Evolutionary conservation across 2,329 filamentous ascomycete species (phyloP).

Genomic region (Aaosphaeria arxii): DNA sequence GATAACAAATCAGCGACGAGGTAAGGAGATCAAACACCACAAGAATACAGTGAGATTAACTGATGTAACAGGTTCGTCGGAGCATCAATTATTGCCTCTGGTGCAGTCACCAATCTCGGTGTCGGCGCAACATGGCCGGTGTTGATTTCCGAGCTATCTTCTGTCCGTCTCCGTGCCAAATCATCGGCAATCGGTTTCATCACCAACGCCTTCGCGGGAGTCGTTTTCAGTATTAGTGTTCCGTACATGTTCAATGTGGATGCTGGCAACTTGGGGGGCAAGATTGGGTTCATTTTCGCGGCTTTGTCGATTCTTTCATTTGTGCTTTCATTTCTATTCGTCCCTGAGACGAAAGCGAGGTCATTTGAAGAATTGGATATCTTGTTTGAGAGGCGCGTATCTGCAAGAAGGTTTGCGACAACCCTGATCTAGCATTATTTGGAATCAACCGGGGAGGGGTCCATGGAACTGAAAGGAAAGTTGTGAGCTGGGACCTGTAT

Average conservation of each 20-base stretch:
- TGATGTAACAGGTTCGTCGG: background rate
- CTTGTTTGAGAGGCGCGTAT: conserved; percentile 1
- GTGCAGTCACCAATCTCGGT: conserved; percentile 67
- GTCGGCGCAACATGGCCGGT: conserved; percentile 85
- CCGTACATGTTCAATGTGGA: conserved; percentile 7
- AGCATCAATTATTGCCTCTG: background rate
- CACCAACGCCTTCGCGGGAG: conserved; percentile 53
- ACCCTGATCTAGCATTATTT: conserved; percentile 1
- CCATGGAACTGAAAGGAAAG: background rate
- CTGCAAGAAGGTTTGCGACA: conserved; percentile 2
- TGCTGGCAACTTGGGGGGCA: conserved; percentile 1
- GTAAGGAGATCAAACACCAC: background rate
- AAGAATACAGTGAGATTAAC: background rate
- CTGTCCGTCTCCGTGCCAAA: conserved; percentile 77
- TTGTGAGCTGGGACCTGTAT: too few species aligned
- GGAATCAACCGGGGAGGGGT: background rate
- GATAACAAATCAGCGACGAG: background rate
- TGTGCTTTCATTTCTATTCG: conserved; percentile 2
- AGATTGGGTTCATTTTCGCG: conserved; percentile 1
- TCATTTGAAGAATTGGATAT: conserved; percentile 3
- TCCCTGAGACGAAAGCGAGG: conserved; percentile 1
- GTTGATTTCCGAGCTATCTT: conserved; percentile 75
- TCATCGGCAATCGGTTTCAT: conserved; percentile 68
- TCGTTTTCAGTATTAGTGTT: conserved; percentile 3
- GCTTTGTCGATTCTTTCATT: background rate